phyloP scores from a whole-genome alignment of 805 yeast genomes.

The Starmerella apis region DNA sequence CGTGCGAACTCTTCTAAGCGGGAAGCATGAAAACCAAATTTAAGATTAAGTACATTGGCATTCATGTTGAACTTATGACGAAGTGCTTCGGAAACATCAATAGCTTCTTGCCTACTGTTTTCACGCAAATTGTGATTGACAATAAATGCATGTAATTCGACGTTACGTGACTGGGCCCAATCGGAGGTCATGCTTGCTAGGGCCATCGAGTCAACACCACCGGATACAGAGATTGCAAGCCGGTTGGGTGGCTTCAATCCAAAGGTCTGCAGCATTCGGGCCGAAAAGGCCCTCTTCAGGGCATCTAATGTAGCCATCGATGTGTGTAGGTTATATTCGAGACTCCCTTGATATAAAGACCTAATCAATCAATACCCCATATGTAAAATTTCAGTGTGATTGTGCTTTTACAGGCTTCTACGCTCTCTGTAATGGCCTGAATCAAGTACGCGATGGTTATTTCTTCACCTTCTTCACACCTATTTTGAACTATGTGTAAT shows the following conservation, averaged over 20 bases:
- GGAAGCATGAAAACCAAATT: slow-evolving; percentile 24
- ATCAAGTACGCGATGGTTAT: not conserved
- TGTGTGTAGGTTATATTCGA: not conserved
- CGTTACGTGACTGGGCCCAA: slow-evolving; percentile 30
- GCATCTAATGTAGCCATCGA: not conserved
- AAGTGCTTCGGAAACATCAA: slow-evolving; percentile 28
- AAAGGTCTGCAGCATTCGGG: slow-evolving; percentile 9
- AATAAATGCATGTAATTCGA: slow-evolving; percentile 43
- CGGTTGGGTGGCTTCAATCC: slow-evolving; percentile 19
- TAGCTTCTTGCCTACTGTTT: slow-evolving; percentile 44
- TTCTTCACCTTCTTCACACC: not conserved
- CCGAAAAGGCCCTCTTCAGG: not conserved
- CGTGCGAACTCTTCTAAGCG: slow-evolving; percentile 56
- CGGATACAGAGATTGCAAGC: slow-evolving; percentile 55
- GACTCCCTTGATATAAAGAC: no score
- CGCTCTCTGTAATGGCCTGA: no score
- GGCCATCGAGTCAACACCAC: slow-evolving; percentile 77
- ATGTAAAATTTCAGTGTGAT: no score
- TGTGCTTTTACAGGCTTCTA: no score
- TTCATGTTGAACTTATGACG: slow-evolving; percentile 25
- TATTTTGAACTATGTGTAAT: slow-evolving; percentile 4
- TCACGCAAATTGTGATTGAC: slow-evolving; percentile 52
- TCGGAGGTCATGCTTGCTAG: slow-evolving; percentile 42
- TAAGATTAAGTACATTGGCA: slow-evolving; percentile 32
- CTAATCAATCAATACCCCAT: no score